Base-by-base conservation (phyloP, 768 basidiomycete species). In the Amanita phalloides region DNA sequence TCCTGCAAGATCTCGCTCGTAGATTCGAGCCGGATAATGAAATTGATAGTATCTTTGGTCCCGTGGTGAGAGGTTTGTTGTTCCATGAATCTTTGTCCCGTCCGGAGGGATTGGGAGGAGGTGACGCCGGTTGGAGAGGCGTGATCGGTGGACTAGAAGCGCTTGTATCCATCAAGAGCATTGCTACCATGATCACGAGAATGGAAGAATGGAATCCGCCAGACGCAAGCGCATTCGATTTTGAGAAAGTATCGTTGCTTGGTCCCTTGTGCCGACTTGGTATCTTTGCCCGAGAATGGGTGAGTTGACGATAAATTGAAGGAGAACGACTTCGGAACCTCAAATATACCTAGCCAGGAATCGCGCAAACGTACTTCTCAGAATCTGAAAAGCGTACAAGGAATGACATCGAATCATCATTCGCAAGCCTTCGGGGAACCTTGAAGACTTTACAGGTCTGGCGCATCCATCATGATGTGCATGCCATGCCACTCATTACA, bases 231-330 rank as follows among this genome's bases (percentile, higher is more conserved):
- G 78, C 84, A 7, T 61, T 74, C 2, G 75, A 68, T 2, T 82
- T 92, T 60, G 89, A 91, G 65, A 68, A 51, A 10, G 58, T 66
- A 56, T 87, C 82, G 46, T 68, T 97, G 39, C 68, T 98, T 57
- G 96, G 96, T 0, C 92, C 91, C 1, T 66, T 97, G 25, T 79
- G 86, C 55, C 73, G 92, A 32, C 71, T 98, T 48, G 85, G 86
- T 36, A 82, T 93, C 4, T 97, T 95, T 62, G 77, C 83, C n/a
- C 70, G 81, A 50, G 88, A 98, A 75, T 94, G 90, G 83, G 86
- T 94, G 62, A 57, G 76, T 68, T n/a, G 37, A 17, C 30, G 4
- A 33, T 53, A 39, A 1, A 10, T 42, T n/a, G 28, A 26, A 43
- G 20, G 10, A 32, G 54, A 42, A 13, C 33, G 33, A 14, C 30